These are phyloP conservation scores for Gracilariopsis chorda DNA, from an alignment of 23 red algal species.

Conservation along the genomic window DNA sequence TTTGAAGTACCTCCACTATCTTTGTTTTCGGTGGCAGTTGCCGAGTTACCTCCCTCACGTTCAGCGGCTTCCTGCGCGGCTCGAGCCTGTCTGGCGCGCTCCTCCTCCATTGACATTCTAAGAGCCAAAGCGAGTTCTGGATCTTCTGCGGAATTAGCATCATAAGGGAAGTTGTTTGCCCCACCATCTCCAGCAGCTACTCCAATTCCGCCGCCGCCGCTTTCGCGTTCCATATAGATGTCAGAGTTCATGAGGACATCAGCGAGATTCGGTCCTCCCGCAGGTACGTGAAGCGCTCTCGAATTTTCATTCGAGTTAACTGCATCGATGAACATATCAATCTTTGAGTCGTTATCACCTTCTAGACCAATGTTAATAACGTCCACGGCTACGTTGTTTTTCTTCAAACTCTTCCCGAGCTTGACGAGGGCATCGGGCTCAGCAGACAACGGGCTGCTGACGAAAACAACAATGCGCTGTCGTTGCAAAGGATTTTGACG, in stretches of 20 bases:
- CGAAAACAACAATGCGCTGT: conserved; percentile 91
- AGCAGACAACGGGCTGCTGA: conserved; percentile 64
- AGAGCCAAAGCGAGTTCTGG: conserved; percentile 98
- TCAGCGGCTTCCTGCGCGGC: conserved; percentile 43
- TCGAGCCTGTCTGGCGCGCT: conserved; percentile 79
- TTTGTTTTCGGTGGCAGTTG: background rate
- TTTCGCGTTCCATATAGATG: conserved; percentile 42
- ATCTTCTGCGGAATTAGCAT: conserved; percentile 81
- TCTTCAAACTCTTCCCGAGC: conserved; percentile 86
- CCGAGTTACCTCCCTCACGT: conserved; percentile 11
- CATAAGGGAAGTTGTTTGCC: conserved; percentile 52
- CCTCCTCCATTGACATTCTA: conserved; percentile 96
- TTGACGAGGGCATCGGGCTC: conserved; percentile 61
- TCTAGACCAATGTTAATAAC: conserved; percentile 80
- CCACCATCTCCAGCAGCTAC: conserved; percentile 40
- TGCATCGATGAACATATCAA: conserved; percentile 81
- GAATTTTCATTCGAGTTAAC: conserved; percentile 91
- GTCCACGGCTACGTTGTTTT: conserved; percentile 94
- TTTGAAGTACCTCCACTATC: background rate
- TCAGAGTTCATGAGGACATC: conserved; percentile 82
- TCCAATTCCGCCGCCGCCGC: conserved; percentile 45
- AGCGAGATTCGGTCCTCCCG: conserved; percentile 71
- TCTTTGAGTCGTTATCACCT: conserved; percentile 71
- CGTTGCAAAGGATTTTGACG: conserved; percentile 91
- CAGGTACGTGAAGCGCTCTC: conserved; percentile 68